These are phyloP conservation scores for Mortierella sp. DNA, from an alignment of 371 early-diverging fungal species.

Conservation along the genomic window DNA sequence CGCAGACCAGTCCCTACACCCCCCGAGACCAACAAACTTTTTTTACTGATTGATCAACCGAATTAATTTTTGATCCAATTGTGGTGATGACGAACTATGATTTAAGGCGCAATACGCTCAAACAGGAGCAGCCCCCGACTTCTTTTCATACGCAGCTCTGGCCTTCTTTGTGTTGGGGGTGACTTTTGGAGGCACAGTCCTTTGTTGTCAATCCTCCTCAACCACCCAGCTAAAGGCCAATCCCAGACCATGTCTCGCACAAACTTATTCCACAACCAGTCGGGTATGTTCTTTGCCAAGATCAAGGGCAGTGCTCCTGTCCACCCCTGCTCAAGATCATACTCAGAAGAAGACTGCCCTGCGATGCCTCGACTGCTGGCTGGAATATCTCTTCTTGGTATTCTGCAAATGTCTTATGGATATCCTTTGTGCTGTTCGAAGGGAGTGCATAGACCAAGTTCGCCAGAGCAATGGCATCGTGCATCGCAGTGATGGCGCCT, in stretches of 20 bases:
- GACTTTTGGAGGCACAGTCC: background rate
- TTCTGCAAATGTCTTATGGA: background rate
- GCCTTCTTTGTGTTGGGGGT: background rate
- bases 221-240: background rate
- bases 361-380: background rate
- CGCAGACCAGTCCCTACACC: too few species aligned
- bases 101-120: too few species aligned
- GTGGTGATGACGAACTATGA: too few species aligned
- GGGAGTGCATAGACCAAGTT: slow-evolving; percentile 1
- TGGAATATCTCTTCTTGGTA: background rate
- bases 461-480: background rate
- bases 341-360: background rate
- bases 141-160: background rate
- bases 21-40: too few species aligned
- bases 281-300: background rate
- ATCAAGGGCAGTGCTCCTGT: background rate
- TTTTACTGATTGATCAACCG: too few species aligned
- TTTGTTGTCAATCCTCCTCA: background rate
- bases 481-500: slow-evolving; percentile 1
- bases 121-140: background rate
- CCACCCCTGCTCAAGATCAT: background rate
- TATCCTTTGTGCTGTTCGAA: background rate
- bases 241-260: background rate
- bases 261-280: background rate
- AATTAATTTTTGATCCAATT: too few species aligned